phyloP scores from a whole-genome alignment of 306 rosid species.

The Hippophae tibetana region DNA sequence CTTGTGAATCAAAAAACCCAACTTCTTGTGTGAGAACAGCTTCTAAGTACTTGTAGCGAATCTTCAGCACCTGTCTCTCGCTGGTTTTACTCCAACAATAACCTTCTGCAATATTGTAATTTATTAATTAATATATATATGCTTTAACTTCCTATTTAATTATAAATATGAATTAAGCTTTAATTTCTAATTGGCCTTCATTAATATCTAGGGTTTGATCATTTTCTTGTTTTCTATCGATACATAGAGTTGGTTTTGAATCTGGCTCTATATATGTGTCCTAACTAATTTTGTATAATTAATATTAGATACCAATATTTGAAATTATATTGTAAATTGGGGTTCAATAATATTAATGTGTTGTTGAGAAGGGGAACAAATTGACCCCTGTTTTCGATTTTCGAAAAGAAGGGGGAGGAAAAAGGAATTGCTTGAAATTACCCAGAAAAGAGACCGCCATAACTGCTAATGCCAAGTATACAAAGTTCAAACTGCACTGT shows the following conservation, averaged over 20 bases:
- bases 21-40: constrained; percentile 90
- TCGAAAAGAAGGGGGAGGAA: background rate
- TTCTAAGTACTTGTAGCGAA: constrained; percentile 81
- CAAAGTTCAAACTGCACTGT: constrained; percentile 94
- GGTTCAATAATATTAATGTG: background rate
- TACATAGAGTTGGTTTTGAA: no score
- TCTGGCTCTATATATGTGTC: no score
- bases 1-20: constrained; percentile 79
- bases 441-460: constrained; percentile 90
- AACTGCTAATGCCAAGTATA: constrained; percentile 82
- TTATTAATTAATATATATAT: background rate
- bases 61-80: constrained; percentile 74
- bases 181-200: background rate
- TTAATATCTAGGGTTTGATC: background rate
- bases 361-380: background rate
- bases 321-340: background rate
- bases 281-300: no score
- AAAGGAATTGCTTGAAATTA: constrained; percentile 28
- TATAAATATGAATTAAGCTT: background rate
- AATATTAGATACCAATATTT: no score
- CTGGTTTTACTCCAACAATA: constrained; percentile 97
- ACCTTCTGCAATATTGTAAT: constrained; percentile 51
- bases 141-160: background rate
- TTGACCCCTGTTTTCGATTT: constrained; percentile 22
- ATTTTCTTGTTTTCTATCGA: no score